These are phyloP conservation scores for Dentipellis sp. DNA, from an alignment of 768 basidiomycete genomes.

Conservation along the genomic window DNA sequence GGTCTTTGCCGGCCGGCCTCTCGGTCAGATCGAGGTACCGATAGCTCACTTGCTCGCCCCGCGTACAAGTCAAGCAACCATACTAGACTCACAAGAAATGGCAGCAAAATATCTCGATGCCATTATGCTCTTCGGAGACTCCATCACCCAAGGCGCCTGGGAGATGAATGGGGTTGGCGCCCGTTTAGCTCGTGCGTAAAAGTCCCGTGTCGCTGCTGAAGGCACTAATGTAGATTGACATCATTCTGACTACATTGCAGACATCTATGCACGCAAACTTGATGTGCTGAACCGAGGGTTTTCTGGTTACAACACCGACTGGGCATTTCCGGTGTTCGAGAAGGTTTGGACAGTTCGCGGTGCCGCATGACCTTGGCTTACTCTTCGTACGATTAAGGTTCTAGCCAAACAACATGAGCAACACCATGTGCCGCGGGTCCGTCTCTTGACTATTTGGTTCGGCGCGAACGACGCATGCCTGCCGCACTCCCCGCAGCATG, in stretches of 20 bases:
- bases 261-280: slow-evolving; percentile 68
- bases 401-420: slow-evolving; percentile 45
- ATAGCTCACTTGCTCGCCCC: no score
- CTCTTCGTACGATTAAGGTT: slow-evolving; percentile 29
- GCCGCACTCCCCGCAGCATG: slow-evolving; percentile 58
- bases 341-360: slow-evolving; percentile 33
- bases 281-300: slow-evolving; percentile 85
- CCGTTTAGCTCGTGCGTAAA: slow-evolving; percentile 49
- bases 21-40: no score
- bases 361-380: not conserved
- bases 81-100: slow-evolving; percentile 27
- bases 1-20: no score
- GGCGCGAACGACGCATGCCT: slow-evolving; percentile 84
- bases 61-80: no score
- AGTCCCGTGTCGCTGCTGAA: not conserved
- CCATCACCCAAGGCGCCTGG: slow-evolving; percentile 68
- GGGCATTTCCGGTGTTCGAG: slow-evolving; percentile 74
- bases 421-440: slow-evolving; percentile 45
- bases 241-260: slow-evolving; percentile 17
- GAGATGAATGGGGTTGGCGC: slow-evolving; percentile 54
- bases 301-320: slow-evolving; percentile 80
- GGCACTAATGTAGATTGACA: not conserved
- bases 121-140: slow-evolving; percentile 76
- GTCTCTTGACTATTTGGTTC: slow-evolving; percentile 81
- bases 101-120: slow-evolving; percentile 49